Base-by-base conservation (phyloP, 345 rosid genomes). In the Dimocarpus longan region DNA sequence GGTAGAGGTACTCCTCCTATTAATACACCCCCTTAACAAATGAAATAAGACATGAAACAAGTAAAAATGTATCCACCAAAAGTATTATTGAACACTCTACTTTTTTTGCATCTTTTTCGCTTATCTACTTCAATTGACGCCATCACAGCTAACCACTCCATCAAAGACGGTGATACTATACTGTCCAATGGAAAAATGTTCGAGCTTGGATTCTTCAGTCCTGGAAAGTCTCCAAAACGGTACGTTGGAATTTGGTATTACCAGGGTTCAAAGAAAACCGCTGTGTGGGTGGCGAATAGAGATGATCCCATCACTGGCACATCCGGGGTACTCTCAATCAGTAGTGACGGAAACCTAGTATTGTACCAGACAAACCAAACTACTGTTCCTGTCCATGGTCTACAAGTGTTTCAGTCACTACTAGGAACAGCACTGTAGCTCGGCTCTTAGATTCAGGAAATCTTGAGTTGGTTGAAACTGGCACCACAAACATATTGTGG, bases 271-370 rank as follows among this genome's bases (percentile, higher is more conserved):
- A 80, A 52, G 6, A 76, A 66, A 72, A 89, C 95, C 2, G 57
- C 89, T 39, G 95, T 90, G 8, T 94, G 96, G 97, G 95, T 94
- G 39, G 97, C 98, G 26, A 91, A 94, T 60, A 86, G 95, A 76
- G 89, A 90, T 54, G 76, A 65, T 70, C 95, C 93, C 7, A 63
- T 93, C 32, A 78, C 76, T 24, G 86, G 84, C 71, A 80, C 83
- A 52, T 78, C 88, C 1, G 95, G 90, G 59, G 62, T 28, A 5
- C 76, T 94, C 48, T 77, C 80, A 63, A 77, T 91, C 80, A 79
- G 80, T 46, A 76, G 79, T 80, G 78, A 78, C 65, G 89, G 87
- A 32, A 85, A 91, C 74, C 87, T 87, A 1, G 87, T 80, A n/a
- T 70, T 84, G 11, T 82, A 74, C 52, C 63, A 42, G 10, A 68